Percentiles rank a stretch among this genome's conserved stretches.
These are phyloP conservation scores for Fusarium sterilihyphosum DNA, from an alignment of 2,329 filamentous ascomycete genomes.

Conservation along the genomic window DNA sequence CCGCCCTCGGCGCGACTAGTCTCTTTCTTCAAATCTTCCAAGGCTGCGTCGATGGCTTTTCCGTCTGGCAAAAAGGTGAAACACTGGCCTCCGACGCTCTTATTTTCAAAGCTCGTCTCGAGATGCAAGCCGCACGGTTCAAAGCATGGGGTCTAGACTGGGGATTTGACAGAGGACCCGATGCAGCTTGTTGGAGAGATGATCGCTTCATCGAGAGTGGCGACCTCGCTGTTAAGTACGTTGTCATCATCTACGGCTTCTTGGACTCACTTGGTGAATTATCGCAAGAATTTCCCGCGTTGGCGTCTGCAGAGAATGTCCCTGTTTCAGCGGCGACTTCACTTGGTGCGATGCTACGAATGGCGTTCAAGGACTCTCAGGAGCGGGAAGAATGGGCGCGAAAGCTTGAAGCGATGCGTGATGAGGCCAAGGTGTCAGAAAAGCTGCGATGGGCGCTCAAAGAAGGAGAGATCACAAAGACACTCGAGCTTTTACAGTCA, in stretches of 20 bases:
- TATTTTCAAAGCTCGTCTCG: not conserved
- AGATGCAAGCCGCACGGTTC: not conserved
- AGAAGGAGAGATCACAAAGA: not conserved
- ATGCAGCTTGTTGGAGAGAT: not conserved
- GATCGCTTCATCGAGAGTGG: not conserved
- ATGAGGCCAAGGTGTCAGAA: not conserved
- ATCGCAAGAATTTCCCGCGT: rapidly evolving
- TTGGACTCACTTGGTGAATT: not conserved
- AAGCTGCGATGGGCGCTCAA: not conserved
- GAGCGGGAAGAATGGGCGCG: not conserved
- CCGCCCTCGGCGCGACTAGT: not conserved
- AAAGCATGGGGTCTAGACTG: not conserved
- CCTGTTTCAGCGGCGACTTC: not conserved
- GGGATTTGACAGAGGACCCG: not conserved
- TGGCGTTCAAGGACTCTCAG: not conserved
- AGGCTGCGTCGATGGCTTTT: not conserved
- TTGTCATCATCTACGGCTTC: not conserved
- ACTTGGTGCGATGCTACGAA: not conserved
- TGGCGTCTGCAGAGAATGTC: not conserved
- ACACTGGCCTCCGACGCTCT: rapidly evolving
- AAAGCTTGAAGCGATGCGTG: not conserved
- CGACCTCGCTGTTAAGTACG: not conserved
- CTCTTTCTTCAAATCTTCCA: not conserved
- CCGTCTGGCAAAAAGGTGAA: not conserved
- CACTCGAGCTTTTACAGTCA: rapidly evolving